phyloP scores from a whole-genome alignment of 2,329 filamentous ascomycete species.

The Fusarium keratoplasticum region DNA sequence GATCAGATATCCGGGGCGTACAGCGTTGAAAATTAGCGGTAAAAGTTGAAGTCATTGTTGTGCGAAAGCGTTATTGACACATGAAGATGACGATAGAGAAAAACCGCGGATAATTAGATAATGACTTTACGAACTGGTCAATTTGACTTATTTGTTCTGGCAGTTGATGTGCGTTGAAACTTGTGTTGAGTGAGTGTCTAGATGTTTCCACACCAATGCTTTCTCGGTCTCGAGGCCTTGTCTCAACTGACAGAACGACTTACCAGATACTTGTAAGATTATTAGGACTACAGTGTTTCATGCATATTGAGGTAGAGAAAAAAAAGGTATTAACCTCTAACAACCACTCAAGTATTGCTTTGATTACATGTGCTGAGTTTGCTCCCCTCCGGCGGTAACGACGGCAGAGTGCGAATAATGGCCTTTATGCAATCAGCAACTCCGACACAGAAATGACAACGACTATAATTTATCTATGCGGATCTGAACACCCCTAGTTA shows the following conservation, averaged over 20 bases:
- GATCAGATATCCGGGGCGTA: slow-evolving; percentile 43
- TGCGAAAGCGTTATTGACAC: slow-evolving; percentile 39
- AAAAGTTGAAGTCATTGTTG: slow-evolving; percentile 45
- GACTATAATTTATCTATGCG: background rate
- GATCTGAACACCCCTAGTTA: background rate
- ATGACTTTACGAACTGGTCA: slow-evolving; percentile 30
- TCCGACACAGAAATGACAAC: background rate
- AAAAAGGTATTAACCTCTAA: background rate
- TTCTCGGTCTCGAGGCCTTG: background rate
- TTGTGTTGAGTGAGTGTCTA: background rate
- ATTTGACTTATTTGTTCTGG: background rate
- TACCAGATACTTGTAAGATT: background rate
- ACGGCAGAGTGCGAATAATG: background rate
- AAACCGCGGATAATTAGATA: slow-evolving; percentile 36
- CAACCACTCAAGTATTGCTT: background rate
- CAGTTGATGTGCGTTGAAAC: background rate
- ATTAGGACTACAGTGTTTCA: background rate
- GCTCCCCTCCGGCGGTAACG: background rate
- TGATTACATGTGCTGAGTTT: background rate
- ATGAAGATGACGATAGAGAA: slow-evolving; percentile 39
- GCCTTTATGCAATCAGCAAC: background rate
- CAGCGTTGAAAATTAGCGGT: slow-evolving; percentile 42
- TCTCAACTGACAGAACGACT: too few species aligned
- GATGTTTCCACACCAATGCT: background rate
- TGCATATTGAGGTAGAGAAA: background rate